phyloP scores from a whole-genome alignment of 495 filamentous ascomycete species.

The Penicillium samsonianum region DNA sequence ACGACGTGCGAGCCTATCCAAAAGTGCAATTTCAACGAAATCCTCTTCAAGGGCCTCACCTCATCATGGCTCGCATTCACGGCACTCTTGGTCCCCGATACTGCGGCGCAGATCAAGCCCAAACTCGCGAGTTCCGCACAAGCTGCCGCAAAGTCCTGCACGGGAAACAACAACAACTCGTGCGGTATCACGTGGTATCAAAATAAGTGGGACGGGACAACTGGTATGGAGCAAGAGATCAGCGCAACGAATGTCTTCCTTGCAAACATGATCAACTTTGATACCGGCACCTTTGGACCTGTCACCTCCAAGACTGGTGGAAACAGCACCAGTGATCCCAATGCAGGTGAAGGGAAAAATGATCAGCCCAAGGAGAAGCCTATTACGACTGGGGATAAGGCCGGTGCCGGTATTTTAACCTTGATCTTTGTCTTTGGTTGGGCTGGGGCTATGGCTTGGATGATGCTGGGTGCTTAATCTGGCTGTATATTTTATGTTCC shows the following conservation, averaged over 20 bases:
- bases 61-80: conserved; percentile 74
- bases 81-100: conserved; percentile 63
- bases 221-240: conserved; percentile 55
- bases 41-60: conserved; percentile 77
- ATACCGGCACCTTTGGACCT: conserved; percentile 17
- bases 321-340: conserved; percentile 28
- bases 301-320: conserved; percentile 26
- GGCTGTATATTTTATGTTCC: background rate
- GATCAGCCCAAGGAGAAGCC: conserved; percentile 18
- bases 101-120: conserved; percentile 59
- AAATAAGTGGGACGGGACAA: conserved; percentile 60
- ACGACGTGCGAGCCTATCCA: conserved; percentile 60
- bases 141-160: conserved; percentile 69
- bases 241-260: conserved; percentile 59
- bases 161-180: conserved; percentile 57
- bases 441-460: conserved; percentile 29
- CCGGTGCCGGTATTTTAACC: conserved; percentile 66
- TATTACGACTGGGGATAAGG: conserved; percentile 57
- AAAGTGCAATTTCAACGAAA: conserved; percentile 68
- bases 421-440: conserved; percentile 46
- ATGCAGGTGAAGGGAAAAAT: conserved; percentile 30
- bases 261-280: conserved; percentile 28
- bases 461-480: conserved; percentile 11
- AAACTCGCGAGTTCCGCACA: conserved; percentile 62
- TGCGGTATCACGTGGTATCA: conserved; percentile 73